Base-by-base conservation (phyloP, 169 alveolate genomes). In the Cyclospora cayetanensis region DNA sequence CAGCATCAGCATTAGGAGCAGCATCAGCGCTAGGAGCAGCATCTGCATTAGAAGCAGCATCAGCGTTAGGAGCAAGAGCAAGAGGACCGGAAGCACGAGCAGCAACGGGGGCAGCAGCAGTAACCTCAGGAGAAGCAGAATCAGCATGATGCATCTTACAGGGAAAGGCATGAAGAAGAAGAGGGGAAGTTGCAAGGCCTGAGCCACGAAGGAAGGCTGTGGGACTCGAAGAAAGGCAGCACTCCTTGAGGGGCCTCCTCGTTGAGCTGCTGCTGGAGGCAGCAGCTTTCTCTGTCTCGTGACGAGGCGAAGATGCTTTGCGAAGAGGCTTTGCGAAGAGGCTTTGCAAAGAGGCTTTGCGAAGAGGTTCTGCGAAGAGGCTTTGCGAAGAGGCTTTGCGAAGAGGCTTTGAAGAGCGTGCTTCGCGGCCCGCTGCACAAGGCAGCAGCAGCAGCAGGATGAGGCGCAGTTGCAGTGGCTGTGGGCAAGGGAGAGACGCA, bases 381-480 rank as follows among this genome's bases (percentile, higher is more conserved):
- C n/a, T 35, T 25, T 7, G 76, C 31, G 34, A 63, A 63, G 76
- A 39, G 37, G 25, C 18, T 63, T 0, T 63, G 76, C 15, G 76
- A 63, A 63, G 76, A 63, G 18, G 37, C 31, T 63, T 29, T 63
- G 76, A 63, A 39, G 41, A 22, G 31, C 9, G 76, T 63, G 27
- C 76, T 63, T 35, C 76, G 42, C 2, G 76, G 76, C 42, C 76
- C 31, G 76, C 76, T 63, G 76, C 76, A 63, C 42, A 35, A 4
- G 39, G 76, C 76, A 29, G 76, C 76, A 7, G 31, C 42, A 34
- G 80, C 80, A 34, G 80, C 80, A 34, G 80, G 52, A 34, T 20
- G 50, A 34, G 80, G 52, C 35, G 80, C 80, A 34, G 80, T 50
- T 29, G 80, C 80, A 22, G 76, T 31, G 31, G 80, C 80, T 68